Percentiles rank a stretch among this genome's conserved stretches.
Evolutionary conservation across 2,329 filamentous ascomycete species (phyloP).

Genomic region (Amesomyces nigricolor): DNA sequence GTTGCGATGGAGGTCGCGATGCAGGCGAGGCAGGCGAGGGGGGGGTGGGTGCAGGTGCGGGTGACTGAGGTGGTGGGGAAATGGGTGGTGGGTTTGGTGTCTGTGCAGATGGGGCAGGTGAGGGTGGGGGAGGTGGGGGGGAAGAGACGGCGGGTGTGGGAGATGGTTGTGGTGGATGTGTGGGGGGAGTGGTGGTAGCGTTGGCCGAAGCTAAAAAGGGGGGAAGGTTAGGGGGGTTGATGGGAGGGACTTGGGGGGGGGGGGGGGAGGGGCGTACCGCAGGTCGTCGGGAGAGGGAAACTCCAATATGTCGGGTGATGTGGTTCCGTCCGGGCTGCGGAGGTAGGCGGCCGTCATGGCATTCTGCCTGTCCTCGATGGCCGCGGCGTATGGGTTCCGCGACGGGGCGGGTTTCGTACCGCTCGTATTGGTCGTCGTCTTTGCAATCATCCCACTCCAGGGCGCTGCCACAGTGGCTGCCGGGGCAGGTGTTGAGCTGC

Average conservation of each 20-base stretch:
- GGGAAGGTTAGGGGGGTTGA: neutral
- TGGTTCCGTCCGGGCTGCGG: slow-evolving; percentile 17
- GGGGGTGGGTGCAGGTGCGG: slow-evolving; percentile 31
- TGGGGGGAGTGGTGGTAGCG: slow-evolving; percentile 30
- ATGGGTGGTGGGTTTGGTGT: slow-evolving; percentile 27
- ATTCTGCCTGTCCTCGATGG: slow-evolving; percentile 31
- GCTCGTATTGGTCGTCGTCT: neutral
- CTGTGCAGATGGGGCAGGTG: slow-evolving; percentile 36
- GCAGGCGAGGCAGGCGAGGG: slow-evolving; percentile 33
- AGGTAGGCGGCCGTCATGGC: slow-evolving; percentile 30
- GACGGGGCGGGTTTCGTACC: neutral
- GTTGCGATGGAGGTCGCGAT: slow-evolving; percentile 32
- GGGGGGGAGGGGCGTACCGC: slow-evolving; percentile 6
- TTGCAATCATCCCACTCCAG: too few relatives aligned
- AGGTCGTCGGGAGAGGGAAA: slow-evolving; percentile 8
- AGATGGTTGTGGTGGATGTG: slow-evolving; percentile 29
- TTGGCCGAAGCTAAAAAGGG: slow-evolving; percentile 31
- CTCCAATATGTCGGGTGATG: neutral
- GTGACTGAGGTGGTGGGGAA: slow-evolving; percentile 35
- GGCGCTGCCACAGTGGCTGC: too few relatives aligned
- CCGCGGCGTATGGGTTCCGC: slow-evolving; percentile 30
- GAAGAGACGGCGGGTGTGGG: slow-evolving; percentile 28
- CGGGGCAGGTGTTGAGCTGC: neutral
- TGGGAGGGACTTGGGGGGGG: too few relatives aligned
- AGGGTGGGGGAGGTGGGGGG: slow-evolving; percentile 21